Percentiles rank a stretch among this genome's conserved stretches.
These are phyloP conservation scores for Penicillium malachiteum DNA, from an alignment of 495 filamentous ascomycete species.

Conservation along the genomic window DNA sequence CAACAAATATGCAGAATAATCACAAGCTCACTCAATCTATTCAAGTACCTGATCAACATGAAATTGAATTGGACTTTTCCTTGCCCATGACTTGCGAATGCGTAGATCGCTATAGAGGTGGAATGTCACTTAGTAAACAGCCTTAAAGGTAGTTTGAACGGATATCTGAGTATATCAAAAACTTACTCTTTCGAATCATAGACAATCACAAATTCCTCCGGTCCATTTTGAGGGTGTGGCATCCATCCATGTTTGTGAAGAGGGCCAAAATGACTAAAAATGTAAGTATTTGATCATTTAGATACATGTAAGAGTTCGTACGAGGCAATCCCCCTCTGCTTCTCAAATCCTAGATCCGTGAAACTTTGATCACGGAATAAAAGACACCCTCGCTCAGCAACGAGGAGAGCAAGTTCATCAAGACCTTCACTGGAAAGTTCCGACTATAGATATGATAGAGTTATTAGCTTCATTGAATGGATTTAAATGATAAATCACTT, in stretches of 20 bases:
- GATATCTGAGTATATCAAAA: too few relatives aligned
- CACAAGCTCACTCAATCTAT: too few relatives aligned
- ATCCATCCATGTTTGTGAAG: conserved; percentile 3
- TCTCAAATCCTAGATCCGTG: not conserved
- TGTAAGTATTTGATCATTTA: too few relatives aligned
- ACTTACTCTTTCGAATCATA: conserved; percentile 10
- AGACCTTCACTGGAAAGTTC: not conserved
- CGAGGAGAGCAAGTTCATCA: conserved; percentile 1
- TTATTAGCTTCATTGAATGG: too few relatives aligned
- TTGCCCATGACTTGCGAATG: conserved; percentile 7
- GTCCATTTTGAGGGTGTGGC: not conserved
- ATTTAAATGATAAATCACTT: too few relatives aligned
- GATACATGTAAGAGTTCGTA: not conserved
- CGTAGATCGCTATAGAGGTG: conserved; percentile 9
- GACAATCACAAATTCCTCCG: not conserved
- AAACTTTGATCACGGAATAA: conserved; percentile 3
- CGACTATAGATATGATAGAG: not conserved
- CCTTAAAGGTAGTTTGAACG: not conserved
- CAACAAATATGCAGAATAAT: too few relatives aligned
- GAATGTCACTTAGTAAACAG: not conserved
- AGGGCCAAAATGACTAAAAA: conserved; percentile 1
- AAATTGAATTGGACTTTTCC: conserved; percentile 8
- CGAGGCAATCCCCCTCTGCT: conserved; percentile 2
- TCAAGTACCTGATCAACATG: conserved; percentile 8
- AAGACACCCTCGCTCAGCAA: not conserved